Conservation (phyloP, 2,329 filamentous ascomycete genomes). For the Septoria linicola region DNA sequence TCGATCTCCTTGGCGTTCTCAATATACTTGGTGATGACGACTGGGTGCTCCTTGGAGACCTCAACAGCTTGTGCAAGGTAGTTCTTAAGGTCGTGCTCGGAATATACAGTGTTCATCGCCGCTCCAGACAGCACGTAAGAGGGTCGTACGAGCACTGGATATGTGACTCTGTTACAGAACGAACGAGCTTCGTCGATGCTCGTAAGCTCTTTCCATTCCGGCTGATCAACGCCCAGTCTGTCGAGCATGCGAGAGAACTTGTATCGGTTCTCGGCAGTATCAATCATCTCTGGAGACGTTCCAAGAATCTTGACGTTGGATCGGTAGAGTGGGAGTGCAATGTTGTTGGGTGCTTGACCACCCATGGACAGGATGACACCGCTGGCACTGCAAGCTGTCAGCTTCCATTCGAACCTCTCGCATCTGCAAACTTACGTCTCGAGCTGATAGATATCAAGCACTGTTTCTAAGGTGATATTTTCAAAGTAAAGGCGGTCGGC, state of each 20-base stretch:
- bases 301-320: conserved; percentile 89
- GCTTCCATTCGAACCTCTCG: too few species aligned
- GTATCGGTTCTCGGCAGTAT: conserved; percentile 94
- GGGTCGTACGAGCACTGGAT: conserved; percentile 90
- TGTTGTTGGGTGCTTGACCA: conserved; percentile 97
- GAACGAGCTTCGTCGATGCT: conserved; percentile 85
- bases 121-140: conserved; percentile 97
- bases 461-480: conserved; percentile 63
- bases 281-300: conserved; percentile 98
- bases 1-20: conserved; percentile 99
- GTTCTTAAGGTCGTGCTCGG: conserved; percentile 82
- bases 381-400: conserved; percentile 45
- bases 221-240: conserved; percentile 90
- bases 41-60: conserved; percentile 91
- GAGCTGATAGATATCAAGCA: conserved; percentile 89
- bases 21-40: conserved; percentile 99
- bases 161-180: conserved; percentile 86
- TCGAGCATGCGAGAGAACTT: conserved; percentile 99
- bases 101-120: conserved; percentile 99
- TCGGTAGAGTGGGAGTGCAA: conserved; percentile 83
- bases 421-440: conserved; percentile 55
- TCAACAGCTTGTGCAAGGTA: conserved; percentile 89
- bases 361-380: conserved; percentile 95
- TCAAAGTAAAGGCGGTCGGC: conserved; percentile 95
- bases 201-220: conserved; percentile 95